Base-by-base conservation (phyloP, 805 yeast species). In the Candida coquimbonensis region DNA sequence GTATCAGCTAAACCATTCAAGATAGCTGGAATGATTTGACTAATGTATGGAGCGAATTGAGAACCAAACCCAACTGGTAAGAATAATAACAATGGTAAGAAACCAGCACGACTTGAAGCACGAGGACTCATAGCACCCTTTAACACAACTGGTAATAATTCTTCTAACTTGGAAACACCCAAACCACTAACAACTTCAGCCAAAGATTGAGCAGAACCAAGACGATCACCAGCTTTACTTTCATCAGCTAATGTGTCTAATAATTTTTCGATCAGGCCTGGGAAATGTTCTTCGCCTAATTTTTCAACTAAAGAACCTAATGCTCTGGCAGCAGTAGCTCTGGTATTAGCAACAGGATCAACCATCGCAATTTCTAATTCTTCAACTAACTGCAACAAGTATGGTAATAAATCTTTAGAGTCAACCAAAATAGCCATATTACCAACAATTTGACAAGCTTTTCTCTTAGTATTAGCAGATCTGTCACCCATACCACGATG, bases 291-390 rank as follows among this genome's bases (percentile, higher is more conserved):
- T 66, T 93, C 99, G 46, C 99, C 99, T 36, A 93, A 73, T 62
- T 90, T 91, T 63, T 93, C 98, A 40, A 95, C 96, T 51, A 93
- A 73, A 0, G 97, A 88, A 54, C 99, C 99, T 43, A 93, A 69
- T 0, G 99, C 99, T 66, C 97, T 81, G 19, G 97, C 90, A 24
- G 98, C 98, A 19, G 96, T 93, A 1, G 98, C 95, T 63, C 98
- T 80, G 0, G 99, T 93, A 37, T 81, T 87, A 31, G 98, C 96
- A 43, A 93, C 99, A 1, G 99, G 99, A 56, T 93, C 99, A 42
- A 95, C 96, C 96, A 93, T 91, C 7, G 98, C 95, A 38, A 77
- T 73, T 63, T 93, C 96, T 49, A 93, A 76, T 55, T 89, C 96
- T 11, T 80, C 73, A 38, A 91, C 83, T 54, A 93, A 72, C 38